Evolutionary conservation across 768 basidiomycete genomes (phyloP).

Genomic region (Rhizopogon sp.): DNA sequence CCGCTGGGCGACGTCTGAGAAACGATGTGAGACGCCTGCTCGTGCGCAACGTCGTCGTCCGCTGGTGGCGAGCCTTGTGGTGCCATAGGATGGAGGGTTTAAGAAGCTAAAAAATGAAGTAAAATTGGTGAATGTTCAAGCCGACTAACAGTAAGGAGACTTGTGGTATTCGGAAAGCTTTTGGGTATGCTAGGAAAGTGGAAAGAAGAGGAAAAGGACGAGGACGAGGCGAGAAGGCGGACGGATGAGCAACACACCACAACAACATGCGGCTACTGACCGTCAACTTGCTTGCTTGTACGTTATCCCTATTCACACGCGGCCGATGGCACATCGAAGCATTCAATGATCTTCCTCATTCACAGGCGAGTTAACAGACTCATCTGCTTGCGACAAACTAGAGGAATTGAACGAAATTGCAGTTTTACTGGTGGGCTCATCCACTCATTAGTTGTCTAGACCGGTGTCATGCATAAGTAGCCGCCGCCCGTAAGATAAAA

Average conservation of each 20-base stretch:
- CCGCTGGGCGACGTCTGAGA: slow-evolving; percentile 21
- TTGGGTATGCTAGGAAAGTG: slow-evolving; percentile 20
- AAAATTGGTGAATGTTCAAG: slow-evolving; percentile 1
- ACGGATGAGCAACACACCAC: slow-evolving; percentile 12
- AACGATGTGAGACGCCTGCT: slow-evolving; percentile 7
- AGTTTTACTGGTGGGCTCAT: no score
- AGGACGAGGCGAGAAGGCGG: slow-evolving; percentile 10
- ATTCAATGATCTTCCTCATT: no score
- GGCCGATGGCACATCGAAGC: background rate
- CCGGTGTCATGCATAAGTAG: no score
- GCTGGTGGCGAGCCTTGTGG: slow-evolving; percentile 15
- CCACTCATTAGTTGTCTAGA: no score
- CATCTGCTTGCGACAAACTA: no score
- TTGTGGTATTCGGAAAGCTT: slow-evolving; percentile 14
- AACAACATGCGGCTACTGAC: slow-evolving; percentile 18
- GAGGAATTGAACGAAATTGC: no score
- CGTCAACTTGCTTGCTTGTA: slow-evolving; percentile 22
- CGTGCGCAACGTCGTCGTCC: slow-evolving; percentile 17
- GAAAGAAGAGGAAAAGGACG: slow-evolving; percentile 9
- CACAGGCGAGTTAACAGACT: no score
- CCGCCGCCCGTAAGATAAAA: no score
- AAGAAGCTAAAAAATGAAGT: background rate
- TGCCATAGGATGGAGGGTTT: slow-evolving; percentile 16
- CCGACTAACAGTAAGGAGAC: background rate
- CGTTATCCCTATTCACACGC: slow-evolving; percentile 12